Conservation (phyloP, 2,329 filamentous ascomycete species). For the Colletotrichum musicola region DNA sequence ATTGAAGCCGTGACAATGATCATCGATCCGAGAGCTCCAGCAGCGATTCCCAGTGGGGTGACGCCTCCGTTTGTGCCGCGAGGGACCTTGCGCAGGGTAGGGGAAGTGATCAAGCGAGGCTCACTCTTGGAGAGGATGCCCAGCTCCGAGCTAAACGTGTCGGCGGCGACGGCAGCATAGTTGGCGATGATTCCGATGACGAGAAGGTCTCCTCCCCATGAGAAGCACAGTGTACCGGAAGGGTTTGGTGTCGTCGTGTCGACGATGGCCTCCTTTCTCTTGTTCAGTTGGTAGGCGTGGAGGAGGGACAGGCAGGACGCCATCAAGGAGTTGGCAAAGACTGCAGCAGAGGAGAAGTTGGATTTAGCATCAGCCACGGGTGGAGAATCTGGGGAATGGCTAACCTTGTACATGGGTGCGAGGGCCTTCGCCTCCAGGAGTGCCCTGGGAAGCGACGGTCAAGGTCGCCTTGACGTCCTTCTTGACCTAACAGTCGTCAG, state of each 20-base stretch:
- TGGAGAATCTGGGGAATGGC: background rate
- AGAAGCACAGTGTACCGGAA: constrained; percentile 65
- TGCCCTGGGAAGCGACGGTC: constrained; percentile 81
- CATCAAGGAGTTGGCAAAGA: constrained; percentile 87
- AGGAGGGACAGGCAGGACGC: constrained; percentile 75
- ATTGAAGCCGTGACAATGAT: constrained; percentile 76
- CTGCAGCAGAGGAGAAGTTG: constrained; percentile 48
- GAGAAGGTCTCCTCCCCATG: constrained; percentile 72
- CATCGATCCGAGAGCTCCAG: constrained; percentile 80
- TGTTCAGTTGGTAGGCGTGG: constrained; percentile 70
- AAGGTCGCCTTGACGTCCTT: constrained; percentile 85
- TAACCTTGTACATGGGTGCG: constrained; percentile 84
- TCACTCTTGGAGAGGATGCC: constrained; percentile 84
- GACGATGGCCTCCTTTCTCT: constrained; percentile 57
- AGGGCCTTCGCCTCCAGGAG: constrained; percentile 82
- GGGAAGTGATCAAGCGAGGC: constrained; percentile 89
- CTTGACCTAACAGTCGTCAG: constrained; percentile 73
- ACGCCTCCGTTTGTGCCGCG: constrained; percentile 95
- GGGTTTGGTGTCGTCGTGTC: constrained; percentile 48
- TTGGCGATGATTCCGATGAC: constrained; percentile 79
- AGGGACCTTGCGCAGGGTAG: constrained; percentile 81
- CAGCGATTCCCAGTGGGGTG: constrained; percentile 78
- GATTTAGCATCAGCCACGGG: background rate
- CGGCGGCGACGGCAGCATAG: constrained; percentile 91
- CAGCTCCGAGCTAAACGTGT: constrained; percentile 95